Evolutionary conservation across 75 land plant species (phyloP), one percentile per base, ranked within the genome.

Genomic region (Pinus taeda): DNA sequence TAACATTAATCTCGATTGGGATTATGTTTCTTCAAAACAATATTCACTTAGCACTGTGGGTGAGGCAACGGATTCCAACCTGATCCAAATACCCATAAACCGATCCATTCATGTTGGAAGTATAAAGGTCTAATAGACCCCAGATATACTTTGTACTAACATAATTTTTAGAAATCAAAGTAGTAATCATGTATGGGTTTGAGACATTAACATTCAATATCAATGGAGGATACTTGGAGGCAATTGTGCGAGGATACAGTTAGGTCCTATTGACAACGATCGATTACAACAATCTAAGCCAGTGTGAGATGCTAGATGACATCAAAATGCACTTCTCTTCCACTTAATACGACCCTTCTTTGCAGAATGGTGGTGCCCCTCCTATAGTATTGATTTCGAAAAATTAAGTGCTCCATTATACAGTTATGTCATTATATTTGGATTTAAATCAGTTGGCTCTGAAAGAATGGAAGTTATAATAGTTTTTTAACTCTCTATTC

Each of bases 271-370:
- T 96, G 79, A 91, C 91, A 18, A 90, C 94, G 61, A 82, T 86
- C 0, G 97, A 94, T 80, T 94, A 94, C 84, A 94, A 94, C 90
- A 93, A 93, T 62, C 85, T 96, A 65, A 93, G 93, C 82, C 98
- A 93, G 82, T 96, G 98, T 71, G 96, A 96, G 60, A 88, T 91
- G 57, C 81, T 96, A 3, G 96, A 96, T 22, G 98, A 96, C 81
- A 87, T 96, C 88, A 96, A 96, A 86, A 91, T 96, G 96, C 98
- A 96, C 83, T 93, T 96, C 74, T 90, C 96, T 20, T 92, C 98
- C 75, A 96, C 98, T 39, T 96, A 96, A 78, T 96, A 96, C 60
- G 98, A 91, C 20, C 92, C 93, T 13, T 96, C 90, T 69, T 89
- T 96, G 76, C 96, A 93, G 57, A 93, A 95, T 75, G 98, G 98